A percentile compares a stretch with the other conserved stretches of the same genome.
Conservation (phyloP, 805 yeast genomes). For the Candida pseudofarinosa region DNA sequence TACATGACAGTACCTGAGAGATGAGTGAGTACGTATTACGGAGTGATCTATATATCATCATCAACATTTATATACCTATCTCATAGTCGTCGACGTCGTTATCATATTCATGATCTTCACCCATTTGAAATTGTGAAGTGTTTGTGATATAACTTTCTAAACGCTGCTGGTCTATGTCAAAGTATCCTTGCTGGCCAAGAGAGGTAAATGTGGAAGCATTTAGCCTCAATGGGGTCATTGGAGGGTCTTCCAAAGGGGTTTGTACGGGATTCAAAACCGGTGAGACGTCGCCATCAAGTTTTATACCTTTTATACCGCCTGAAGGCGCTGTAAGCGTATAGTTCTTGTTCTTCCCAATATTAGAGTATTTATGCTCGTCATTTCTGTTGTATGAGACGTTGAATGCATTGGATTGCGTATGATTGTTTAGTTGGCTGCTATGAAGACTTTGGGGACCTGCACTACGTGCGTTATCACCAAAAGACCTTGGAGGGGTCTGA, state of each 20-base stretch:
- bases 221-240: slow-evolving; percentile 40
- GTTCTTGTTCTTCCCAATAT: neutral
- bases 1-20: too few relatives aligned
- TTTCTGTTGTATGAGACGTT: slow-evolving; percentile 1
- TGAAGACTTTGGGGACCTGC: slow-evolving; percentile 15
- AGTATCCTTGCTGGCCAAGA: slow-evolving; percentile 3
- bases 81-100: neutral
- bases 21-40: too few relatives aligned
- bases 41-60: neutral
- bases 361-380: neutral
- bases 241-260: slow-evolving; percentile 39
- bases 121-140: neutral
- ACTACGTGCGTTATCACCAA: slow-evolving; percentile 17
- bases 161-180: neutral
- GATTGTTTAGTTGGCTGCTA: slow-evolving; percentile 8
- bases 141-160: neutral
- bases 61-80: neutral
- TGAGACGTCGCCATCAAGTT: slow-evolving; percentile 15
- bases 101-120: neutral
- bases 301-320: slow-evolving; percentile 3
- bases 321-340: slow-evolving; percentile 3
- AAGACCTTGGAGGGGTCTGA: slow-evolving; percentile 47
- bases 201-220: slow-evolving; percentile 8
- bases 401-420: slow-evolving; percentile 1
- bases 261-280: slow-evolving; percentile 39